Evolutionary conservation across 345 rosid species (phyloP), one percentile per base, ranked within the genome.

Genomic region (Ceriops zippeliana): DNA sequence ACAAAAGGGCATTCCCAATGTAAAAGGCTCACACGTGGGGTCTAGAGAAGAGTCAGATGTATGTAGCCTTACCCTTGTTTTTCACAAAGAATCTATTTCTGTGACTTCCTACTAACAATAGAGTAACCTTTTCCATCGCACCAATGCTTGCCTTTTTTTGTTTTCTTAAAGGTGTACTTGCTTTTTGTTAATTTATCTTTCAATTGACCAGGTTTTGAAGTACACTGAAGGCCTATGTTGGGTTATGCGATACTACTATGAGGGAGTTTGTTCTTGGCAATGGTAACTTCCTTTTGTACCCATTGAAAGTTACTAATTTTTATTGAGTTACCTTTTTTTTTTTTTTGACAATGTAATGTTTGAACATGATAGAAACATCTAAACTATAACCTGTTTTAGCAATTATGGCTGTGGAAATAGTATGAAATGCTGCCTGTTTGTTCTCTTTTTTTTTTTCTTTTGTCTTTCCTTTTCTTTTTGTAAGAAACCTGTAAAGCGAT

Each of bases 241-340:
- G 99, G 87, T 95, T 51, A 88, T 91, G 99, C 99, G 81, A 72
- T 90, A 95, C 74, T 95, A 95, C 70, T 91, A 90, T 74, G 96
- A 90, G 80, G 99, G 98, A 60, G 98, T 95, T 77, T 90, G 90
- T 78, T 95, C 99, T 63, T 95, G 99, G 99, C 87, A 84, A 31
- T 95, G 99, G 98, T 89, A 73, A 86, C 49, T 42, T 42, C 49
- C 49, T 13, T 42, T 13, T 42, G 19, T 42, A 42, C 17, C 15
- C 19, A 42, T 42, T 42, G 17, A 42, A 42, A 42, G 17, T 42
- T 13, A 13, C 0, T 17, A 42, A 13, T 91, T 84, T 74, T 65
- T 24, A 24, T 37, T 64, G 30, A 31, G 8, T 59, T 35, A 35
- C 49, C 4, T 47, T 60, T 67, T 22, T 61, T 28, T 31, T 16